Conservation (phyloP, 345 rosid species). For the Euphorbia peplus region DNA sequence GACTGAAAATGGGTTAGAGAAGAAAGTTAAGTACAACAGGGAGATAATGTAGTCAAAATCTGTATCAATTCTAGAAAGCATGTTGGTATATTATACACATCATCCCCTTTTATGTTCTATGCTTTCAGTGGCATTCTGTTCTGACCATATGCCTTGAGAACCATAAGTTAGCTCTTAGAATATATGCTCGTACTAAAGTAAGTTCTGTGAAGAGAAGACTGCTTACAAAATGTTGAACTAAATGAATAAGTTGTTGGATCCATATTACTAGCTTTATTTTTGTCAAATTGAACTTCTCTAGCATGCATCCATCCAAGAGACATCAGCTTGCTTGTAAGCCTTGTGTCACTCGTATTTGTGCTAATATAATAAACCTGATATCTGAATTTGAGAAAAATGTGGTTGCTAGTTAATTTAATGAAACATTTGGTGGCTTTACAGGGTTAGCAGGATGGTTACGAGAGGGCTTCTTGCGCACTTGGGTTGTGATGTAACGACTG, state of each 20-base stretch:
- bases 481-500: conserved; percentile 84
- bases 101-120: background rate
- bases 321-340: too few species aligned
- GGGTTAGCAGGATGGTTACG: conserved; percentile 83
- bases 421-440: conserved; percentile 25
- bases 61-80: background rate
- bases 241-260: too few species aligned
- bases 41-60: background rate
- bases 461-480: conserved; percentile 78
- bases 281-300: too few species aligned
- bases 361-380: background rate
- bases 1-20: background rate
- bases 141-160: background rate
- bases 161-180: background rate
- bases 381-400: background rate
- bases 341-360: too few species aligned
- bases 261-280: too few species aligned
- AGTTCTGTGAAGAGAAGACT: too few species aligned
- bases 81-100: background rate
- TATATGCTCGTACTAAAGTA: background rate
- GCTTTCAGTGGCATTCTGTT: background rate
- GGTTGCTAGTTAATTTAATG: background rate
- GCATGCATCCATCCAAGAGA: too few species aligned
- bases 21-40: background rate
- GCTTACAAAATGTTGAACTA: too few species aligned